Conservation (phyloP, 1,139 yeast species). For the Meyerozyma sp. region DNA sequence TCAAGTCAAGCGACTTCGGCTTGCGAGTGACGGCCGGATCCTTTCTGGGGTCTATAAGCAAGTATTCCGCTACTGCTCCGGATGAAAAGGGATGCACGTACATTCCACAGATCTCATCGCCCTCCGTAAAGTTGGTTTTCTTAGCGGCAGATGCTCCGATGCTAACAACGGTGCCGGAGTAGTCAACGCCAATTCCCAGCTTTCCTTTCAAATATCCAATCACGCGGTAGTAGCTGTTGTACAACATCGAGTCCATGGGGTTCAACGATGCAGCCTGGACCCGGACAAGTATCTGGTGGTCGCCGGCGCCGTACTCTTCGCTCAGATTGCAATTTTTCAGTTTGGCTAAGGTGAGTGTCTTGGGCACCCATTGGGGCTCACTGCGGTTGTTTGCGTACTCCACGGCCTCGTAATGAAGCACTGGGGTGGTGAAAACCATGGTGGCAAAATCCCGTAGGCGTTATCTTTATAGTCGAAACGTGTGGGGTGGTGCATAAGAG, state of each 20-base stretch:
- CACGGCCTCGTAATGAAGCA: background rate
- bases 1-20: background rate
- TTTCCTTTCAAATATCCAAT: slow-evolving; percentile 16
- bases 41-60: slow-evolving; percentile 38
- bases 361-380: background rate
- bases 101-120: slow-evolving; percentile 64
- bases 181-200: slow-evolving; percentile 67
- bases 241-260: slow-evolving; percentile 59
- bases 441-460: background rate
- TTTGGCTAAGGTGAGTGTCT: background rate
- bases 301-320: slow-evolving; percentile 21
- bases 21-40: slow-evolving; percentile 26
- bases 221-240: slow-evolving; percentile 15
- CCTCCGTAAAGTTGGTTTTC: slow-evolving; percentile 36
- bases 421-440: background rate
- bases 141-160: slow-evolving; percentile 44
- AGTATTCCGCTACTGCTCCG: slow-evolving; percentile 47
- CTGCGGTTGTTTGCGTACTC: background rate
- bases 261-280: slow-evolving; percentile 57
- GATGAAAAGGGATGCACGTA: slow-evolving; percentile 36
- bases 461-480: too few species aligned
- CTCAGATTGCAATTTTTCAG: too few species aligned
- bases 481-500: too few species aligned
- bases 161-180: slow-evolving; percentile 55
- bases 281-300: slow-evolving; percentile 50